These are phyloP conservation scores for Claviceps africana DNA, from an alignment of 2,329 filamentous ascomycete species.

Conservation along the genomic window DNA sequence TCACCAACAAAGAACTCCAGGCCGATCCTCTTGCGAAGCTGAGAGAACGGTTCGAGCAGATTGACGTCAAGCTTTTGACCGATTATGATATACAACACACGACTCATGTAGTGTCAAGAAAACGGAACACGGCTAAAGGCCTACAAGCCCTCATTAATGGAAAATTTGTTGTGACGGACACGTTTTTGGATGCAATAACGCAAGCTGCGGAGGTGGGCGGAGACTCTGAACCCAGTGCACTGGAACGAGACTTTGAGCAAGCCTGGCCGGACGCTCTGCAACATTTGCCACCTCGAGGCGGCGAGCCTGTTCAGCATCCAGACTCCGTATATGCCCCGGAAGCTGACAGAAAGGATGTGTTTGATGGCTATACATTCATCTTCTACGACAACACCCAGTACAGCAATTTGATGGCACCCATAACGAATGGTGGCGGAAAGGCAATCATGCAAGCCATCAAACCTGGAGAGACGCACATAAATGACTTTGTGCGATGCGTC, in stretches of 20 bases:
- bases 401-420: constrained; percentile 57
- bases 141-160: constrained; percentile 77
- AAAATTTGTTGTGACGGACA: constrained; percentile 58
- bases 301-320: constrained; percentile 58
- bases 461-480: constrained; percentile 48
- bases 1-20: constrained; percentile 56
- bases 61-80: constrained; percentile 76
- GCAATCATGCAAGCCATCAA: constrained; percentile 52
- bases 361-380: constrained; percentile 77
- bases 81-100: constrained; percentile 59
- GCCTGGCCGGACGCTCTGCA: constrained; percentile 64
- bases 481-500: constrained; percentile 68
- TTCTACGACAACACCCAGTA: constrained; percentile 69
- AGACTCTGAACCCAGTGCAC: constrained; percentile 32
- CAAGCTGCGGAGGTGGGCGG: constrained; percentile 39
- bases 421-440: constrained; percentile 73
- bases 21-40: constrained; percentile 49
- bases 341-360: constrained; percentile 50
- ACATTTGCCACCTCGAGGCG: constrained; percentile 59
- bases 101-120: constrained; percentile 78
- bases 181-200: constrained; percentile 60
- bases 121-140: constrained; percentile 78
- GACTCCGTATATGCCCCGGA: constrained; percentile 62
- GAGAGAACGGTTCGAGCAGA: constrained; percentile 54
- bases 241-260: constrained; percentile 68